Base-by-base conservation (phyloP, 805 yeast genomes). In the Nematodospora valgi region DNA sequence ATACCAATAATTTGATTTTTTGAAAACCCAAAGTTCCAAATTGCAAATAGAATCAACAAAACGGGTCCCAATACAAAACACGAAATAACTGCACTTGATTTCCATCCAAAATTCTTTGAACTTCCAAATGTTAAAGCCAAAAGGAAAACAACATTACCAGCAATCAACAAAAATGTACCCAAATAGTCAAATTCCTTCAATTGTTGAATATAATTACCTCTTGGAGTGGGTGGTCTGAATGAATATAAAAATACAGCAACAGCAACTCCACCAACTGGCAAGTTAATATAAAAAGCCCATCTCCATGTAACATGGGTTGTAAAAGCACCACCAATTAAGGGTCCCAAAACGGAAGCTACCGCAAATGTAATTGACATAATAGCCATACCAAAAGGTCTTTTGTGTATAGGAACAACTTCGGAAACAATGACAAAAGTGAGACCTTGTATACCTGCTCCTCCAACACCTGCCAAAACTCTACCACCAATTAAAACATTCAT, bases 51-150 rank as follows among this genome's bases (percentile, higher is more conserved):
- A 1, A 68, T 39, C 15, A 72, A 59, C 17, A 57, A 48, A 6
- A 52, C 20, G 2, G 60, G 60, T 2, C 70, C 70, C 8, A 62
- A 48, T 4, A 52, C 44, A 35, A 65, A 61, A 51, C 64, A 52
- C 9, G 46, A 46, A 16, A 65, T 65, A 4, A 63, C 63, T 7
- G 63, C 30, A 0, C 60, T 37, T 35, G 66, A 71, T 45, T 67
- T 46, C 88, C 88, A 82, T 0, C 61, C 52, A 48, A 68, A 78
- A 8, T 71, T 59, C 6, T 72, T 59, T 1, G 34, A 26, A 2
- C 86, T 86, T 23, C 86, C 87, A 12, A 81, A 80, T 43, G 71
- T 68, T 14, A 78, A 51, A 2, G 82, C 80, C n/a, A 79, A 62
- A 31, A 78, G 59, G 11, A 79, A 46, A 3, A 78, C 51, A 0